Percentiles rank a stretch among this genome's conserved stretches.
phyloP scores from a whole-genome alignment of 2,329 filamentous ascomycete species.

The Cladosporium sp. region DNA sequence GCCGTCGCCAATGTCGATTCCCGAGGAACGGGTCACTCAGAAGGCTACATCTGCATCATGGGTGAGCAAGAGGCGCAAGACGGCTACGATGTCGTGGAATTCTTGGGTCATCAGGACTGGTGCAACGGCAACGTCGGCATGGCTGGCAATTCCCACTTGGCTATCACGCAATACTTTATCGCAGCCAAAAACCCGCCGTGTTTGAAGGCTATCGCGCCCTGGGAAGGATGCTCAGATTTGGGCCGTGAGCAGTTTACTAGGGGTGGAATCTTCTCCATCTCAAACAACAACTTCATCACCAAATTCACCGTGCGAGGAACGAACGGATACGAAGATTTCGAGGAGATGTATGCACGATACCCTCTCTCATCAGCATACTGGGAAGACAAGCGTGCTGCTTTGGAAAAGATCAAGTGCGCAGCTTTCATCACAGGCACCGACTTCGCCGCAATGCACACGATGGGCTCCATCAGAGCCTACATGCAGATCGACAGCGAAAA shows the following conservation, averaged over 20 bases:
- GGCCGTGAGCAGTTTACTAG: conserved; percentile 25
- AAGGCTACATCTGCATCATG: conserved; percentile 35
- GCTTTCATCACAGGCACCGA: conserved; percentile 14
- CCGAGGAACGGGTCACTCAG: conserved; percentile 29
- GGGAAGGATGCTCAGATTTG: conserved; percentile 46
- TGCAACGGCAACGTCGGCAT: conserved; percentile 39
- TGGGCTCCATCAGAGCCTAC: conserved; percentile 29
- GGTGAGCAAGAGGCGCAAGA: conserved; percentile 36
- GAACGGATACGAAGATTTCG: conserved; percentile 13
- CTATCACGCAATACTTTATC: conserved; percentile 29
- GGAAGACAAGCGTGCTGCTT: conserved; percentile 15
- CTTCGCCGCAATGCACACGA: conserved; percentile 12
- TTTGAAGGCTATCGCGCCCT: conserved; percentile 42
- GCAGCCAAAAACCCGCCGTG: conserved; percentile 40
- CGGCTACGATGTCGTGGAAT: conserved; percentile 40
- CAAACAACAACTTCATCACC: conserved; percentile 15
- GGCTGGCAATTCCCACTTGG: conserved; percentile 34
- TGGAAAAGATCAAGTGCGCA: conserved; percentile 15
- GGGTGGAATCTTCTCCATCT: not conserved
- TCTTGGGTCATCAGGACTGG: conserved; percentile 35
- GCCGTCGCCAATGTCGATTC: conserved; percentile 32
- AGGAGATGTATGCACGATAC: conserved; percentile 12
- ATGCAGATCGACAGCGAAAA: conserved; percentile 33
- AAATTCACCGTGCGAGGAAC: conserved; percentile 14
- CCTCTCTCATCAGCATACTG: conserved; percentile 13